Evolutionary conservation across 345 rosid species (phyloP).

Genomic region (Moringa oleifera): DNA sequence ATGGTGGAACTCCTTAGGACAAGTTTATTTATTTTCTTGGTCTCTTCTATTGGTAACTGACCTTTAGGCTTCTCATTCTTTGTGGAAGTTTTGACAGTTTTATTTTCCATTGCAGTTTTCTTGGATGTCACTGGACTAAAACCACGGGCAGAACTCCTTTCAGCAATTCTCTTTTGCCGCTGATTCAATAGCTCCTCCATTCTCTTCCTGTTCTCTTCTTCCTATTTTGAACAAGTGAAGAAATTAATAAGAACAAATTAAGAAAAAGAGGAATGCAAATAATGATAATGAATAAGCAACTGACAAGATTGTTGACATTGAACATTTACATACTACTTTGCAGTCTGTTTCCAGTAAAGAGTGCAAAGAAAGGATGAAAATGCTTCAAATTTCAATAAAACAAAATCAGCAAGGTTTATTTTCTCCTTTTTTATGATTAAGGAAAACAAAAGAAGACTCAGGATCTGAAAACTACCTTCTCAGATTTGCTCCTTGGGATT

Average conservation of each 20-base stretch:
- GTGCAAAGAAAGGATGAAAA: no score
- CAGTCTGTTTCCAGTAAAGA: no score
- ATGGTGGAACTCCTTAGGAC: slow-evolving; percentile 77
- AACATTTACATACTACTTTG: no score
- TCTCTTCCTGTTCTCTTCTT: slow-evolving; percentile 78
- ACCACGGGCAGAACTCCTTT: slow-evolving; percentile 57
- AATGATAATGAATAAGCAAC: background rate
- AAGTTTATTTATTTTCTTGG: slow-evolving; percentile 39
- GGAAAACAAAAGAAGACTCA: no score
- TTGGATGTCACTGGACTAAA: slow-evolving; percentile 27
- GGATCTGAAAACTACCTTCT: slow-evolving; percentile 46
- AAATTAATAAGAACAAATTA: background rate
- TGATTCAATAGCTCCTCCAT: slow-evolving; percentile 65
- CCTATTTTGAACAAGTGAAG: slow-evolving; percentile 31
- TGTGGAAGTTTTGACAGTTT: slow-evolving; percentile 18
- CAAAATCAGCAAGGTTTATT: background rate
- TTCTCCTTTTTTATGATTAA: background rate
- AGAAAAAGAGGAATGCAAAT: background rate
- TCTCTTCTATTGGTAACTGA: slow-evolving; percentile 33
- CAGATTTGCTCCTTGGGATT: slow-evolving; percentile 51
- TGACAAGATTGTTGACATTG: no score
- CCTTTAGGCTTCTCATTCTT: slow-evolving; percentile 35
- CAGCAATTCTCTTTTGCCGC: slow-evolving; percentile 93
- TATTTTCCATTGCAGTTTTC: slow-evolving; percentile 34
- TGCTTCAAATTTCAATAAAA: no score